phyloP scores from a whole-genome alignment of 495 filamentous ascomycete species.

The Mytilinidion resinicola region DNA sequence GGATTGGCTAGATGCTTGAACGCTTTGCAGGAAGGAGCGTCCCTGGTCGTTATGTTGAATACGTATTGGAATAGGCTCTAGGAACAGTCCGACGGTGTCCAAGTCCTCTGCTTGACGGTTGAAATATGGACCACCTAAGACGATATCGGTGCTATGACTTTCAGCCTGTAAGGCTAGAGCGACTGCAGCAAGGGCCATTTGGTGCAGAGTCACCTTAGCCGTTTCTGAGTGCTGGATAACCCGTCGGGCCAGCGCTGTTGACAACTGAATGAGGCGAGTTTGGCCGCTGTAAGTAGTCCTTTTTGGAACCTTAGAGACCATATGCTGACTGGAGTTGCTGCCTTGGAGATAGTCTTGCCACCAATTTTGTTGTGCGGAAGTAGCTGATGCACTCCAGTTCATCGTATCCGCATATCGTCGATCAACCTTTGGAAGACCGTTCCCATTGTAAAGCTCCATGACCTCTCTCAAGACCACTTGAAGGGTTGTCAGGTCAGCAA shows the following conservation, averaged over 20 bases:
- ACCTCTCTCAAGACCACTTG: conserved; percentile 26
- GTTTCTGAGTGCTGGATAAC: neutral
- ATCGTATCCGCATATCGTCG: neutral
- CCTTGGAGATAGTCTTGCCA: neutral
- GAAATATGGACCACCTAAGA: conserved; percentile 30
- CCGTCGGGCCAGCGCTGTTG: neutral
- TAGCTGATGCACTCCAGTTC: neutral
- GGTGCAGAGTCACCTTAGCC: conserved; percentile 29
- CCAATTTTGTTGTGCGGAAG: neutral
- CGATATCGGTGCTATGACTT: conserved; percentile 22
- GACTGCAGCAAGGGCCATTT: conserved; percentile 31
- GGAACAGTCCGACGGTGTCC: conserved; percentile 32
- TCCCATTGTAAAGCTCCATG: conserved; percentile 12
- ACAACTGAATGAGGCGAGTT: neutral
- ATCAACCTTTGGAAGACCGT: neutral
- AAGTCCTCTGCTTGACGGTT: conserved; percentile 32
- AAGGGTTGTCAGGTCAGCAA: conserved; percentile 31
- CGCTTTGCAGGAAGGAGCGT: conserved; percentile 12
- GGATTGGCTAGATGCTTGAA: conserved; percentile 19
- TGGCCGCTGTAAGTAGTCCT: neutral
- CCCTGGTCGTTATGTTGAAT: conserved; percentile 10
- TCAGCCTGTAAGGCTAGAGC: conserved; percentile 22
- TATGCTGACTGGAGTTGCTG: neutral
- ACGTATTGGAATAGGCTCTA: conserved; percentile 35
- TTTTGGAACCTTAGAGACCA: neutral